phyloP scores from a whole-genome alignment of 768 basidiomycete species.

The Mycena alexandri region DNA sequence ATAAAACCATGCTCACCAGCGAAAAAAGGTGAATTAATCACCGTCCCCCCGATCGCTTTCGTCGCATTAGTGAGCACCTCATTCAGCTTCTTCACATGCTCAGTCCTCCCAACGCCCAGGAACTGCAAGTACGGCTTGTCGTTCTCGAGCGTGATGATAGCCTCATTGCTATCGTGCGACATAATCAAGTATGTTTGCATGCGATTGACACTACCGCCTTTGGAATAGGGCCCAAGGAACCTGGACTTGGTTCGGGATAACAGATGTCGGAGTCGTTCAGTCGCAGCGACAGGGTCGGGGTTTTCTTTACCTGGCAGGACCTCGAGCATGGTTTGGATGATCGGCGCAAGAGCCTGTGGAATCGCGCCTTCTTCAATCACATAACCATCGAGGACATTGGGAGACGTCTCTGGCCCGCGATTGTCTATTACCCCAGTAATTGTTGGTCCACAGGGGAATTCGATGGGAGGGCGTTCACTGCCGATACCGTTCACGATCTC shows the following conservation, averaged over 20 bases:
- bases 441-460: constrained; percentile 34
- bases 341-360: constrained; percentile 33
- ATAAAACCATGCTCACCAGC: constrained; percentile 15
- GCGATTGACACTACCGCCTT: constrained; percentile 33
- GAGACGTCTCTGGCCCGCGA: constrained; percentile 31
- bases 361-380: constrained; percentile 40
- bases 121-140: constrained; percentile 39
- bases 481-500: constrained; percentile 36
- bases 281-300: constrained; percentile 20
- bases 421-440: constrained; percentile 40
- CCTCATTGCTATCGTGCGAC: constrained; percentile 41
- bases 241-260: constrained; percentile 23
- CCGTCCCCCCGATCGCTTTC: constrained; percentile 35
- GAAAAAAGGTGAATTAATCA: constrained; percentile 36
- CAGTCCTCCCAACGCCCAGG: constrained; percentile 35
- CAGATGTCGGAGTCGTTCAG: constrained; percentile 20
- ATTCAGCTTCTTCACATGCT: constrained; percentile 34
- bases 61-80: constrained; percentile 34
- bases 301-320: constrained; percentile 26
- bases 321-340: constrained; percentile 38
- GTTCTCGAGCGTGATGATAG: constrained; percentile 25
- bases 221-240: constrained; percentile 34
- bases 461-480: constrained; percentile 25
- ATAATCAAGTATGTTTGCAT: constrained; percentile 40
- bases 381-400: constrained; percentile 38